Evolutionary conservation across 805 yeast genomes (phyloP).

Genomic region (Torulaspora microellipsoides): DNA sequence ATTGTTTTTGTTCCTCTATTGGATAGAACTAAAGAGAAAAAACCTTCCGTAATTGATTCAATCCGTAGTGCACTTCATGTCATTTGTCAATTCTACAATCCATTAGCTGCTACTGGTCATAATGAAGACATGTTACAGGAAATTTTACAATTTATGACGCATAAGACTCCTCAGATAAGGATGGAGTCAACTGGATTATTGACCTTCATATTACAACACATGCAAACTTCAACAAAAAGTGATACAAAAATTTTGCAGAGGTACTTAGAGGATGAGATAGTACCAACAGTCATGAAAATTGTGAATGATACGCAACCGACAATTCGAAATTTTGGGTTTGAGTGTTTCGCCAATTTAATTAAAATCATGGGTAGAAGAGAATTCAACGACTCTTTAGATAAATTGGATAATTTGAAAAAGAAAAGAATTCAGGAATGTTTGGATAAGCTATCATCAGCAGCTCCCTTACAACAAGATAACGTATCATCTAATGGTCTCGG

Average conservation of each 20-base stretch:
- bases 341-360: slow-evolving; percentile 74
- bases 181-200: slow-evolving; percentile 65
- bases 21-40: slow-evolving; percentile 86
- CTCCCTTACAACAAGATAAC: not conserved
- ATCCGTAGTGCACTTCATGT: slow-evolving; percentile 63
- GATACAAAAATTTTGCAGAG: slow-evolving; percentile 8
- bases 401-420: slow-evolving; percentile 72
- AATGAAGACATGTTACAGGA: slow-evolving; percentile 49
- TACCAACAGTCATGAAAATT: slow-evolving; percentile 48
- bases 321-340: slow-evolving; percentile 72
- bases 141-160: slow-evolving; percentile 53
- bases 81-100: slow-evolving; percentile 50
- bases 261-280: slow-evolving; percentile 12
- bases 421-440: slow-evolving; percentile 55
- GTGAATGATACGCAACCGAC: slow-evolving; percentile 81
- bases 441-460: slow-evolving; percentile 2
- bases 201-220: slow-evolving; percentile 54
- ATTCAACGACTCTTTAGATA: slow-evolving; percentile 53
- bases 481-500: not conserved
- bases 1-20: slow-evolving; percentile 57
- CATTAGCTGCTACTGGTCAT: slow-evolving; percentile 14
- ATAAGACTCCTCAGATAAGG: slow-evolving; percentile 80
- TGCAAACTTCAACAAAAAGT: slow-evolving; percentile 41
- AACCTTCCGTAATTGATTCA: slow-evolving; percentile 69
- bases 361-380: slow-evolving; percentile 76